These are phyloP conservation scores for Cephalotrichum gorgonifer DNA, from an alignment of 2,329 filamentous ascomycete species.

Conservation along the genomic window DNA sequence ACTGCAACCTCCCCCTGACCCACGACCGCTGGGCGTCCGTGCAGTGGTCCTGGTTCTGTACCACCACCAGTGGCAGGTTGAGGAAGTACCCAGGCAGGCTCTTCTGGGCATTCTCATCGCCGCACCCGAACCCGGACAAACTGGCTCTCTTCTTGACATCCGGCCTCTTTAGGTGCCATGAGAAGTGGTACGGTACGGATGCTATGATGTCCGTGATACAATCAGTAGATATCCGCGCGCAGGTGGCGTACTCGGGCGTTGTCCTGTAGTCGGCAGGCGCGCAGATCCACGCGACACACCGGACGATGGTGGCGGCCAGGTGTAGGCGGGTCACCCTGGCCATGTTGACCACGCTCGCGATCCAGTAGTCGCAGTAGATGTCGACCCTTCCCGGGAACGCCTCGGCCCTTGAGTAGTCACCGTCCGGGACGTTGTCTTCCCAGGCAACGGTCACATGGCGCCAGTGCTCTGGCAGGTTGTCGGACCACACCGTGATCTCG, in stretches of 20 bases:
- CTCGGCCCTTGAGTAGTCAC: conserved; percentile 41
- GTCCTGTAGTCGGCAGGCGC: conserved; percentile 51
- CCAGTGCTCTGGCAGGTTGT: conserved; percentile 37
- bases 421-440: conserved; percentile 41
- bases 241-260: conserved; percentile 49
- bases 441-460: conserved; percentile 42
- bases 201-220: conserved; percentile 49
- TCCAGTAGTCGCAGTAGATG: conserved; percentile 47
- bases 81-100: conserved; percentile 48
- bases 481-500: conserved; percentile 40
- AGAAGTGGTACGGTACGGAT: conserved; percentile 50
- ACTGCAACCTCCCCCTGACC: conserved; percentile 40
- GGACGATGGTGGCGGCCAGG: conserved; percentile 43
- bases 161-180: conserved; percentile 41
- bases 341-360: conserved; percentile 48
- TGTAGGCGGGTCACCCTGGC: conserved; percentile 42
- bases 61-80: conserved; percentile 46
- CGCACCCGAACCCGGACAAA: conserved; percentile 36
- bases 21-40: conserved; percentile 49
- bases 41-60: conserved; percentile 45
- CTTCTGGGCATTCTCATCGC: conserved; percentile 38
- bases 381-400: conserved; percentile 52
- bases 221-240: conserved; percentile 38
- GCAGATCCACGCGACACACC: conserved; percentile 51
- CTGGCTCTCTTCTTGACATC: conserved; percentile 28